A percentile compares a stretch with the other conserved stretches of the same genome.
phyloP scores from a whole-genome alignment of 1,139 yeast species.

The Nakaseomyces uthaithaninus region DNA sequence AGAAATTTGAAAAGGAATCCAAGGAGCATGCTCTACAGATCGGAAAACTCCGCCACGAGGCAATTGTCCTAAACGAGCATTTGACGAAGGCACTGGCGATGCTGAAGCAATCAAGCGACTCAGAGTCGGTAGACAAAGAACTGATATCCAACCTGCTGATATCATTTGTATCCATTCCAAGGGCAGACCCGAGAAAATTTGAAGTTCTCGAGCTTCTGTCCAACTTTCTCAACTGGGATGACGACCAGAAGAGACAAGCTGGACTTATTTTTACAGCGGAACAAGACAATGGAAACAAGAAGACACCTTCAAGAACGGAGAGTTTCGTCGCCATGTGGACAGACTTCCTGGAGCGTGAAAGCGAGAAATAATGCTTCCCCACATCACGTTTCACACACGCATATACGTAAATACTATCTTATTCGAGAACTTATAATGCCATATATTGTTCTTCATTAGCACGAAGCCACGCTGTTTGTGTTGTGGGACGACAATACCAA shows the following conservation, averaged over 20 bases:
- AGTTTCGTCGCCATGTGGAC: constrained; percentile 86
- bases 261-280: constrained; percentile 50
- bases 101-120: constrained; percentile 64
- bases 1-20: constrained; percentile 42
- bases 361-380: constrained; percentile 28
- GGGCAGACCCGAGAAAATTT: constrained; percentile 90
- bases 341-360: constrained; percentile 76
- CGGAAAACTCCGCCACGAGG: constrained; percentile 91
- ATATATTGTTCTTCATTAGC: too few relatives aligned
- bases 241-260: constrained; percentile 69
- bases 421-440: too few relatives aligned
- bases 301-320: constrained; percentile 39
- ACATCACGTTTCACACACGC: neutral
- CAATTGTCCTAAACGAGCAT: constrained; percentile 90
- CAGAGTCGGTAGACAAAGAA: constrained; percentile 78
- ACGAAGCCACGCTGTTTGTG: too few relatives aligned
- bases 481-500: too few relatives aligned
- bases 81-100: constrained; percentile 80
- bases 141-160: constrained; percentile 77
- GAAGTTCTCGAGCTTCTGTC: constrained; percentile 83
- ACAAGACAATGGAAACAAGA: constrained; percentile 17
- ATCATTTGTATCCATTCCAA: constrained; percentile 76
- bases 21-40: constrained; percentile 72
- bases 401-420: too few relatives aligned
- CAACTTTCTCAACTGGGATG: constrained; percentile 83